These are phyloP conservation scores for Gentiana macrophylla DNA, from an alignment of 257 asterid species.

Conservation along the genomic window DNA sequence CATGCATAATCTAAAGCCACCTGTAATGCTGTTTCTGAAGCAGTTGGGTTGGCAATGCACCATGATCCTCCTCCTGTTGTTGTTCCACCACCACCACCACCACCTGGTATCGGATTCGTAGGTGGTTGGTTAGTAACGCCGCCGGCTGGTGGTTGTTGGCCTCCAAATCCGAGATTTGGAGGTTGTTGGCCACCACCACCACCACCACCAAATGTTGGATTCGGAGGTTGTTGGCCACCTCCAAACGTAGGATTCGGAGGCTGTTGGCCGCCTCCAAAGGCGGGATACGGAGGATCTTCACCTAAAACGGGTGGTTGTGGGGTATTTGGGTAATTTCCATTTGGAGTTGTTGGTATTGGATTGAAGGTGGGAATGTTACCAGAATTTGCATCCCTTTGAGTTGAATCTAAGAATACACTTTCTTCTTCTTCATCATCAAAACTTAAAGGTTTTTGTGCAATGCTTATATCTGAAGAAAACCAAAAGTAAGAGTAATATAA, in stretches of 20 bases:
- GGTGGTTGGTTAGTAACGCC: not conserved
- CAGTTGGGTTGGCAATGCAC: constrained; percentile 72
- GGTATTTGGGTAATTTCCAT: constrained; percentile 12
- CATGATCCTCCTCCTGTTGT: constrained; percentile 51
- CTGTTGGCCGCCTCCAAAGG: not conserved
- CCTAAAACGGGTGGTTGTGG: constrained; percentile 9
- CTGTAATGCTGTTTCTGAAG: constrained; percentile 72
- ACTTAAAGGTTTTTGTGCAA: constrained; percentile 22
- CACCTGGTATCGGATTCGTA: constrained; percentile 21
- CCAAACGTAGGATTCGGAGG: not conserved
- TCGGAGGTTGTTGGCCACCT: not conserved
- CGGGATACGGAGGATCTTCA: not conserved
- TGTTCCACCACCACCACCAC: constrained; percentile 17
- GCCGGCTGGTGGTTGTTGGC: too few species aligned
- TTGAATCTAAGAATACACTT: constrained; percentile 27
- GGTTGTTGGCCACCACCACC: not conserved
- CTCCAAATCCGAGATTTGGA: not conserved
- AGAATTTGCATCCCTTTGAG: constrained; percentile 25
- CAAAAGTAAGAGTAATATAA: constrained; percentile 2
- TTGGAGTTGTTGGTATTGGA: constrained; percentile 43
- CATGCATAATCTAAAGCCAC: constrained; percentile 97
- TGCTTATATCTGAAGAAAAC: constrained; percentile 45
- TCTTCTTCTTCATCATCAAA: constrained; percentile 33
- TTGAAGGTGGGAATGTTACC: constrained; percentile 62
- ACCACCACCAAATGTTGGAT: not conserved